Evolutionary conservation across 2,329 filamentous ascomycete species (phyloP), one percentile per base, ranked within the genome.

Genomic region (Cladophialophora chaetospira): DNA sequence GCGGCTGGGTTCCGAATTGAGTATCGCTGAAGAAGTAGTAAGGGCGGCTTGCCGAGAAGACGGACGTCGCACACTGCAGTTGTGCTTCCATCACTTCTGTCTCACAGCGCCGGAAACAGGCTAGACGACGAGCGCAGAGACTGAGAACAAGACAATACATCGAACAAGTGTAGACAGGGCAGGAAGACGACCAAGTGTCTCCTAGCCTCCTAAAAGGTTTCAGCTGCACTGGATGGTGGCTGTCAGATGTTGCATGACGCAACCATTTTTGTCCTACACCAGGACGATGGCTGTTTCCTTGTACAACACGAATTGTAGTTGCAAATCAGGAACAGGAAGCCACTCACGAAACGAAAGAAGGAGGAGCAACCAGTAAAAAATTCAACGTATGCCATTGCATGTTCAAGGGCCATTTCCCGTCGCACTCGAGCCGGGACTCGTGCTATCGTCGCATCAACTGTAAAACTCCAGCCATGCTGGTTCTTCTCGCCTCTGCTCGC

Each of bases 361-460:
- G 17, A 43, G 26, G 31, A 33, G 29, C 43, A 46, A 17, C 29
- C 44, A 31, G n/a, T 28, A 47, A 51, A n/a, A 48, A 28, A 46
- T 53, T 61, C 17, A 58, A 35, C n/a, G 57, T 49, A 52, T 50
- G 55, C 52, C 55, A 56, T 56, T 53, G 40, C 33, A 58, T 60
- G 26, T 38, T 36, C 44, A 35, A 43, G 55, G 51, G 29, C 57
- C 42, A 46, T 51, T 60, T 50, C 33, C 43, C 51, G 31, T 53
- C 15, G 47, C 23, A 52, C 31, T 49, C 42, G 33, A 35, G 43
- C 23, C 35, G 51, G 48, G 38, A 57, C 52, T 46, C 51, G 55
- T 58, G 46, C 40, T 52, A 53, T 55, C 44, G 54, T 60, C 50
- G 50, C 52, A 57, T 33, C 25, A 21, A 31, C 53, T 48, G 50